These are phyloP conservation scores for Hyphodiscus hymeniophilus DNA, from an alignment of 495 filamentous ascomycete genomes.

Conservation along the genomic window DNA sequence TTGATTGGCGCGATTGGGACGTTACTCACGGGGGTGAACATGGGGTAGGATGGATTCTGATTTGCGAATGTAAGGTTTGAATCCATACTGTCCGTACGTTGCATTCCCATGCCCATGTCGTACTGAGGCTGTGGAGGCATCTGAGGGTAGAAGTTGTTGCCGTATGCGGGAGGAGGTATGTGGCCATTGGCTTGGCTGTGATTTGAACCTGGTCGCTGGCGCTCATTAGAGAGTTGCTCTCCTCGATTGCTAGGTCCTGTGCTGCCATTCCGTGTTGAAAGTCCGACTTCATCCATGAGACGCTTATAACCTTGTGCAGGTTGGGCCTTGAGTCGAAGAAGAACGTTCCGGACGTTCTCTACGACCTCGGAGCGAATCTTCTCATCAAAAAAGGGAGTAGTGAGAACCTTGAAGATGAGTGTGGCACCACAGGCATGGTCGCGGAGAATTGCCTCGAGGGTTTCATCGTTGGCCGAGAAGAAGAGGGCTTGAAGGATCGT, in stretches of 20 bases:
- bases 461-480: constrained; percentile 83
- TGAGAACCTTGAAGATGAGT: constrained; percentile 95
- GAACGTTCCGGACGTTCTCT: constrained; percentile 82
- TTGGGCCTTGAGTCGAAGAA: constrained; percentile 83
- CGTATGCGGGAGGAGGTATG: constrained; percentile 23
- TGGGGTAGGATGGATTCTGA: constrained; percentile 33
- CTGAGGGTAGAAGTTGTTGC: constrained; percentile 32
- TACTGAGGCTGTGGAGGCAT: constrained; percentile 23
- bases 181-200: constrained; percentile 35
- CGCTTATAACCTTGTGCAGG: constrained; percentile 96
- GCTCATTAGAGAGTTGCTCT: constrained; percentile 27
- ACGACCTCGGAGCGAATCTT: constrained; percentile 77
- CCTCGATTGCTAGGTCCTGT: constrained; percentile 30
- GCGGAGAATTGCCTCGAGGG: constrained; percentile 80
- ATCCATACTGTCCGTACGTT: constrained; percentile 50
- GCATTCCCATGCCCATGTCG: constrained; percentile 39
- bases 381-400: constrained; percentile 96
- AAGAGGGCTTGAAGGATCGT: constrained; percentile 87
- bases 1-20: constrained; percentile 40
- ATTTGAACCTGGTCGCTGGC: constrained; percentile 47
- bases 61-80: constrained; percentile 40
- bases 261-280: constrained; percentile 25
- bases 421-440: constrained; percentile 92
- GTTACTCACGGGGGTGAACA: constrained; percentile 38
- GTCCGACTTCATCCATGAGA: constrained; percentile 85